Evolutionary conservation across 495 filamentous ascomycete species (phyloP).

Genomic region (Trichodelitschia bisporula): DNA sequence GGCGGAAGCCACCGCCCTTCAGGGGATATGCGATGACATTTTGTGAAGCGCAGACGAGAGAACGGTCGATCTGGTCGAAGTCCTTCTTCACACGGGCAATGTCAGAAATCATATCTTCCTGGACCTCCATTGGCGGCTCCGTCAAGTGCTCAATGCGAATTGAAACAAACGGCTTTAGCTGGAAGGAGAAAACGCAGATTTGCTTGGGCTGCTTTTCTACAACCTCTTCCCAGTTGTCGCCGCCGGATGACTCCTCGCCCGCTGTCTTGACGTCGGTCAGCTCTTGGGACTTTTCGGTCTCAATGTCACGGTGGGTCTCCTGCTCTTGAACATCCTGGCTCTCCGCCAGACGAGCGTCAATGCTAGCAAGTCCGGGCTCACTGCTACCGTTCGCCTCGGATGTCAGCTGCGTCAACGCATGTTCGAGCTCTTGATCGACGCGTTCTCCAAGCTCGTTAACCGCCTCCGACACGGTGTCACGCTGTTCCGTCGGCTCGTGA

Average conservation of each 20-base stretch:
- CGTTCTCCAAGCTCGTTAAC: constrained; percentile 40
- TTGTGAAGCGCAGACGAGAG: constrained; percentile 68
- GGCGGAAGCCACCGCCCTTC: constrained; percentile 70
- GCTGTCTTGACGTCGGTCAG: constrained; percentile 23
- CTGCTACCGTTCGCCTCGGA: constrained; percentile 9
- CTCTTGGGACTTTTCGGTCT: constrained; percentile 21
- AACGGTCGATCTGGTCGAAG: constrained; percentile 91
- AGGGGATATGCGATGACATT: constrained; percentile 82
- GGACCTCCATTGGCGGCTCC: constrained; percentile 20
- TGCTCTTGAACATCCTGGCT: constrained; percentile 15
- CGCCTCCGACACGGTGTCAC: constrained; percentile 46
- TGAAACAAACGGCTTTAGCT: constrained; percentile 80
- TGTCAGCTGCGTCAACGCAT: constrained; percentile 30
- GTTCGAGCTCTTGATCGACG: constrained; percentile 42
- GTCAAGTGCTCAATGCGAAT: constrained; percentile 27
- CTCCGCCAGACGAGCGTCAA: constrained; percentile 7
- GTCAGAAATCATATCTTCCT: constrained; percentile 51
- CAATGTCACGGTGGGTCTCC: constrained; percentile 31
- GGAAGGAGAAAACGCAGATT: constrained; percentile 90
- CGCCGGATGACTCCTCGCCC: constrained; percentile 41
- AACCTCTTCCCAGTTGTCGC: constrained; percentile 37
- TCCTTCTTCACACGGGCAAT: constrained; percentile 89
- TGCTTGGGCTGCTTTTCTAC: too few species aligned
- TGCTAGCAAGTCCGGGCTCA: constrained; percentile 1
- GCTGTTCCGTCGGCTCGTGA: constrained; percentile 5